A percentile compares a stretch with the other conserved stretches of the same genome.
phyloP scores from a whole-genome alignment of 139 green algal genomes.

The Volvox reticuliferus region DNA sequence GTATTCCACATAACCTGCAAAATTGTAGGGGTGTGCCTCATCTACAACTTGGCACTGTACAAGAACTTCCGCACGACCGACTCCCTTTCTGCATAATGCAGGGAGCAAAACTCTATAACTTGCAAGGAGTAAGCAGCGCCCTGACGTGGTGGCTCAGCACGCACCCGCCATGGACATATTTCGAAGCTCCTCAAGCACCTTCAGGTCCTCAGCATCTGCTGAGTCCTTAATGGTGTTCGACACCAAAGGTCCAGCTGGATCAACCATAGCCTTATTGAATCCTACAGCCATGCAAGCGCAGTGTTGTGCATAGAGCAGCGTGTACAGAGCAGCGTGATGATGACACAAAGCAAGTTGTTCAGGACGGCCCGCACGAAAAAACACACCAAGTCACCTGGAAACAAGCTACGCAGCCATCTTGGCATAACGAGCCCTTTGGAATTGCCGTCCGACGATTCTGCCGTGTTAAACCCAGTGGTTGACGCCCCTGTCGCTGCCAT shows the following conservation, averaged over 20 bases:
- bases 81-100: too few relatives aligned
- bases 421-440: neutral
- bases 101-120: too few relatives aligned
- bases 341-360: neutral
- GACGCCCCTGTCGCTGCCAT: too few relatives aligned
- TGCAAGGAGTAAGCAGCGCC: too few relatives aligned
- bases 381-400: slow-evolving; percentile 12
- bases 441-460: neutral
- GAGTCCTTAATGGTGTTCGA: neutral
- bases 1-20: slow-evolving; percentile 44
- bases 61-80: too few relatives aligned
- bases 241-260: neutral
- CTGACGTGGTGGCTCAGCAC: neutral
- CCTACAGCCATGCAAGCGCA: neutral
- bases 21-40: too few relatives aligned
- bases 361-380: too few relatives aligned
- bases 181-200: slow-evolving; percentile 32
- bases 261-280: neutral
- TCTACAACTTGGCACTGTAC: too few relatives aligned
- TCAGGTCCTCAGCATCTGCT: slow-evolving; percentile 17
- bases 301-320: neutral
- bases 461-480: neutral
- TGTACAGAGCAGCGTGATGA: neutral
- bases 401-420: slow-evolving; percentile 24
- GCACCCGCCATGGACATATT: slow-evolving; percentile 30